Percentiles rank a stretch among this genome's conserved stretches.
phyloP scores from a whole-genome alignment of 306 rosid genomes.

The Mimosa pudica region DNA sequence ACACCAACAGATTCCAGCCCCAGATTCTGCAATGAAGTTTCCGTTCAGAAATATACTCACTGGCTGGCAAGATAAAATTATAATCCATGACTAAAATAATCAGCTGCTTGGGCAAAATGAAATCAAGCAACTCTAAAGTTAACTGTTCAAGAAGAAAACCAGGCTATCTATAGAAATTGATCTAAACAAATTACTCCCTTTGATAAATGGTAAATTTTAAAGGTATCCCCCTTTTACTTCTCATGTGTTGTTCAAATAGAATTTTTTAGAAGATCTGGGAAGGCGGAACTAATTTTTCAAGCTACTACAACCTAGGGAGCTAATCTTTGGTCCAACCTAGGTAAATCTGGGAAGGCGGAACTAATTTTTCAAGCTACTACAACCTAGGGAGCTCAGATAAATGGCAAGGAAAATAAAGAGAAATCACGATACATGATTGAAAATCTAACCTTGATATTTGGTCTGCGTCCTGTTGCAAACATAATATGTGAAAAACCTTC shows the following conservation, averaged over 20 bases:
- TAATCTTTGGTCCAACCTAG: neutral
- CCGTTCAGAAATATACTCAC: constrained; percentile 25
- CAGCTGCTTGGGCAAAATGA: constrained; percentile 23
- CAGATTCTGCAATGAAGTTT: constrained; percentile 67
- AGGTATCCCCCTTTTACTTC: neutral
- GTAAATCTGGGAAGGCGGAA: neutral
- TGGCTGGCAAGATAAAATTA: constrained; percentile 6
- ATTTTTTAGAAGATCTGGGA: neutral
- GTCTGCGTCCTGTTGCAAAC: constrained; percentile 97
- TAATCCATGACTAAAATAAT: constrained; percentile 15
- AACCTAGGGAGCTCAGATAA: neutral
- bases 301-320: neutral
- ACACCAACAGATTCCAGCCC: constrained; percentile 95
- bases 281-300: neutral
- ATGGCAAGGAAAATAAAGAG: neutral
- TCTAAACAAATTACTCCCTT: constrained; percentile 1
- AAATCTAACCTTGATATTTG: constrained; percentile 77
- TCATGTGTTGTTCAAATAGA: neutral
- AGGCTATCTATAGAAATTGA: constrained; percentile 3
- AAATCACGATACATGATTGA: constrained; percentile 2
- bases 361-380: neutral
- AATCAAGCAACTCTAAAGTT: constrained; percentile 28
- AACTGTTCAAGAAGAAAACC: constrained; percentile 16
- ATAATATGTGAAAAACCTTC: constrained; percentile 91
- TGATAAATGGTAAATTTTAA: constrained; percentile 22